Evolutionary conservation across 345 rosid genomes (phyloP).

Genomic region (Lumnitzera littorea): DNA sequence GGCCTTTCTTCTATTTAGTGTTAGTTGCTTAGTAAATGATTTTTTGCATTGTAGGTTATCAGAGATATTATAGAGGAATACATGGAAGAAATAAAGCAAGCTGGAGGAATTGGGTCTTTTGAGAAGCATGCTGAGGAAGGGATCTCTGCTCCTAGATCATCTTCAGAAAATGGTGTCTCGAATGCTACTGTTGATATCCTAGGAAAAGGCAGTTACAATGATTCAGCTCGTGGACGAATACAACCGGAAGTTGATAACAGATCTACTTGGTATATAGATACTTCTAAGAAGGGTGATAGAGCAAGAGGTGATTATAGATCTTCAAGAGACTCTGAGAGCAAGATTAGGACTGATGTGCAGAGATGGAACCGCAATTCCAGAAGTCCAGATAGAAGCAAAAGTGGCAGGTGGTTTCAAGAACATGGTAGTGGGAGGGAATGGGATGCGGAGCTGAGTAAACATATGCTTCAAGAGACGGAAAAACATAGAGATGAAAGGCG

Average conservation of each 20-base stretch:
- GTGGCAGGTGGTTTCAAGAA: conserved; percentile 24
- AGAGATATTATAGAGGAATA: conserved; percentile 80
- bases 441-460: conserved; percentile 26
- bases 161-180: neutral
- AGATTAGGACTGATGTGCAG: conserved; percentile 13
- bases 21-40: conserved; percentile 3
- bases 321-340: conserved; percentile 21
- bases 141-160: conserved; percentile 18
- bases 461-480: conserved; percentile 20
- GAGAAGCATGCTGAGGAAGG: conserved; percentile 41
- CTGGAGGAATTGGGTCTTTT: conserved; percentile 88
- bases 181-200: neutral
- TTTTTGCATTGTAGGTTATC: conserved; percentile 43
- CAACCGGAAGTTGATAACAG: too few species aligned
- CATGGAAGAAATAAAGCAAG: conserved; percentile 72
- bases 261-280: too few species aligned
- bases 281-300: conserved; percentile 9
- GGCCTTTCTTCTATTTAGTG: neutral
- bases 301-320: conserved; percentile 14
- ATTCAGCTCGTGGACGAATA: conserved; percentile 14
- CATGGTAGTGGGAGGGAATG: conserved; percentile 19
- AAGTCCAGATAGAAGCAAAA: conserved; percentile 23
- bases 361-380: conserved; percentile 24
- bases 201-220: conserved; percentile 12
- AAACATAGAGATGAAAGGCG: conserved; percentile 19